Base-by-base conservation (phyloP, 2,329 filamentous ascomycete genomes). In the Microdochium trichocladiopsis region DNA sequence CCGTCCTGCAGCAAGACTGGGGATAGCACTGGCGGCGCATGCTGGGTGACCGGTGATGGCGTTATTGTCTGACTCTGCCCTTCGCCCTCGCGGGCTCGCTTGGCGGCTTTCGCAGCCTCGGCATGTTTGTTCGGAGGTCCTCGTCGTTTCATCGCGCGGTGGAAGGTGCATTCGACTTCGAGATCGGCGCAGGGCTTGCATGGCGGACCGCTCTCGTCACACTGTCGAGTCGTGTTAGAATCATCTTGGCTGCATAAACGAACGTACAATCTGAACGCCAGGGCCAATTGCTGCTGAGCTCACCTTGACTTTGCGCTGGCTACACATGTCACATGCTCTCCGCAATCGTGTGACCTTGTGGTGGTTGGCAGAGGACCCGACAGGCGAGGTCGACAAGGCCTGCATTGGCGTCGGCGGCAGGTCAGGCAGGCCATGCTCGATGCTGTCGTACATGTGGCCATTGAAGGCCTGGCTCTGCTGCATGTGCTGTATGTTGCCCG, bases 311-410 rank as follows among this genome's bases (percentile, higher is more conserved):
- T 83, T 83, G 53, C 80, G 77, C 65, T 79, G 76, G 53, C 79
- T 82, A 62, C 80, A 83, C 72, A 83, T 78, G 57, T 83, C 80
- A 58, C 80, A 83, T 14, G 80, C 80, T 49, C 80, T 75, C 54
- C 80, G 72, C 28, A 83, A 70, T 6, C 80, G 76, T 25, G 78
- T 82, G 47, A 78, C 68, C 66, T 80, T 82, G 25, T 64, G 62
- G 41, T 45, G 41, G 6, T 16, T 10, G 3, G 41, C 21, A 18
- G 41, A 45, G 5, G 41, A 45, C 16, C 22, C 9, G 16, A 18
- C 3, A 3, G 41, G 41, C 18, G 41, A 45, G n/a, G 41, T 22
- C n/a, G 41, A 21, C 9, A 45, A 12, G 5, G 41, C 41, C 41
- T 45, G 41, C 41, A 45, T 45, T 22, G 41, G 41, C n/a, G 41